Conservation (phyloP, 129 eudicot genomes). For the Cynara cardunculus region DNA sequence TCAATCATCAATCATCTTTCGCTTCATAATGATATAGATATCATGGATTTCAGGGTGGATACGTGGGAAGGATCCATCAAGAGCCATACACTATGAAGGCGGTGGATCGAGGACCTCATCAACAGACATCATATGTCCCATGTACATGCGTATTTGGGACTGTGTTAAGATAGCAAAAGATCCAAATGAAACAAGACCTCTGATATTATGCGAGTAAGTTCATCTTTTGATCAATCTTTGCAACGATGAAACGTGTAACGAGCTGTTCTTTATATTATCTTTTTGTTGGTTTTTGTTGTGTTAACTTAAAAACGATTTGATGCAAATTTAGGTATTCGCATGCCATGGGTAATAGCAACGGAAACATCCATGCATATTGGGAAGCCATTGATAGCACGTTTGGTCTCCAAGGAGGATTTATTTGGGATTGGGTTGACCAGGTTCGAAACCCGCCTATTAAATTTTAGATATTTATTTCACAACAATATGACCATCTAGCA, state of each 20-base stretch:
- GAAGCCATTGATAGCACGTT: slow-evolving; percentile 86
- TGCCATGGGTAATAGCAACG: slow-evolving; percentile 98
- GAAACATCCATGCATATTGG: slow-evolving; percentile 85
- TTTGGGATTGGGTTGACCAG: slow-evolving; percentile 99
- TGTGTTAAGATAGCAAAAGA: slow-evolving; percentile 88
- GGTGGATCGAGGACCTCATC: slow-evolving; percentile 91
- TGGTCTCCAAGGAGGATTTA: slow-evolving; percentile 98
- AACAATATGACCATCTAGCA: background rate
- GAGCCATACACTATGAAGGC: slow-evolving; percentile 89
- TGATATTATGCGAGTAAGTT: slow-evolving; percentile 95
- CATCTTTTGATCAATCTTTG: no score
- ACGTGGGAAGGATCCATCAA: slow-evolving; percentile 85
- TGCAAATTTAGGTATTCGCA: slow-evolving; percentile 72
- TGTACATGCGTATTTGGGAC: slow-evolving; percentile 99
- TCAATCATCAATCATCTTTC: background rate
- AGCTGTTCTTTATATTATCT: background rate
- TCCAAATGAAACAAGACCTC: slow-evolving; percentile 74
- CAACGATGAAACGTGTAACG: background rate
- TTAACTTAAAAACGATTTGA: background rate
- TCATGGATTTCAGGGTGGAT: slow-evolving; percentile 73
- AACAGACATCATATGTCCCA: slow-evolving; percentile 92
- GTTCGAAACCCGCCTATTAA: slow-evolving; percentile 22
- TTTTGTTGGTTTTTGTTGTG: background rate
- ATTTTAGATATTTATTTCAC: background rate
- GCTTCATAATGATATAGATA: background rate